A percentile compares a stretch with the other conserved stretches of the same genome.
phyloP scores from a whole-genome alignment of 805 yeast genomes.

The Ogataea trehaloabstinens region DNA sequence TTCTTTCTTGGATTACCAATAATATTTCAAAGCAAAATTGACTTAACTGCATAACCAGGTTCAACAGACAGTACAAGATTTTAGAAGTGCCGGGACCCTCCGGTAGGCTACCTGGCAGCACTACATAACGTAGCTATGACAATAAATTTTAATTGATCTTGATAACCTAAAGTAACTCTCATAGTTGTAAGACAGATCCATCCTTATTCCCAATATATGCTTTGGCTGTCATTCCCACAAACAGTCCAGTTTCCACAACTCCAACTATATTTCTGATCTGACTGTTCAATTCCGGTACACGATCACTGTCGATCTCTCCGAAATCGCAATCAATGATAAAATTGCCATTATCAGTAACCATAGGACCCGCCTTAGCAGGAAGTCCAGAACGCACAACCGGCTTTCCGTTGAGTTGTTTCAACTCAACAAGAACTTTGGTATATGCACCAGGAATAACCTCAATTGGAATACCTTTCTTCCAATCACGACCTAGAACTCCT shows the following conservation, averaged over 20 bases:
- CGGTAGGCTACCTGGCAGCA: no score
- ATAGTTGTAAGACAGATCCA: no score
- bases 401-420: constrained; percentile 61
- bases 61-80: no score
- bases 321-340: constrained; percentile 92
- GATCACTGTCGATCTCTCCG: constrained; percentile 59
- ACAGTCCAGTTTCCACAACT: constrained; percentile 94
- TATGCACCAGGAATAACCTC: constrained; percentile 92
- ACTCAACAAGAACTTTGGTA: constrained; percentile 67
- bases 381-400: constrained; percentile 81
- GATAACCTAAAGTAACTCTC: no score
- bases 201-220: constrained; percentile 88
- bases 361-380: constrained; percentile 93
- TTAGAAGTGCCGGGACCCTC: no score
- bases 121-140: no score
- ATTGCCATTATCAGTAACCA: constrained; percentile 93
- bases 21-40: constrained; percentile 34
- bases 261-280: constrained; percentile 78
- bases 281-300: constrained; percentile 52
- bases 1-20: constrained; percentile 79
- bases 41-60: no score
- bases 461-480: constrained; percentile 93
- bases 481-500: constrained; percentile 65
- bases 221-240: constrained; percentile 67
- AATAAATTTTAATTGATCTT: no score